Evolutionary conservation across 768 basidiomycete genomes (phyloP), one percentile per base, ranked within the genome.

Genomic region (Piloderma croceum): DNA sequence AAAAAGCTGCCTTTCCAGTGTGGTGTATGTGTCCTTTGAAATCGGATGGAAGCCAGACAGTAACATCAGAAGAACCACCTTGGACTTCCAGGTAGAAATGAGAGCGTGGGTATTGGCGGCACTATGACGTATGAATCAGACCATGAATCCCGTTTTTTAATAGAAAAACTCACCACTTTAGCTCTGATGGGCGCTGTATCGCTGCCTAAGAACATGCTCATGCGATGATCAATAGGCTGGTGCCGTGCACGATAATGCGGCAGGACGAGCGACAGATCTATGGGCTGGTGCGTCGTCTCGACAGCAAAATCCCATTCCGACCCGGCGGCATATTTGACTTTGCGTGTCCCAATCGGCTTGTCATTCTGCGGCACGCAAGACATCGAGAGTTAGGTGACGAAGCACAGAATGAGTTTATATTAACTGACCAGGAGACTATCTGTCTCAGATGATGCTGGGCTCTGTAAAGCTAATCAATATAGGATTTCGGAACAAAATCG

Each of bases 181-280:
- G 83, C 65, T 59, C 81, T 85, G 38, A 84, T 69, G 5, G 77
- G 70, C 12, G 67, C 66, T 3, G 62, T 56, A 10, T 75, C 64
- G 43, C 68, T 71, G 32, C 69, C 69, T 43, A 86, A 57, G 54
- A 77, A 76, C 77, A 88, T 81, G 55, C 73, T 71, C 66, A 88
- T 68, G 29, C 81, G 80, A 59, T 87, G 79, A 29, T 79, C 73
- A 21, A 82, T 58, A 0, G 86, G 85, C 51, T 88, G 83, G 48
- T 76, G 65, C 25, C 76, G 74, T 9, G 86, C 84, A 31, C 86
- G 83, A 53, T 86, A 86, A 53, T 88, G 86, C 2, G 86, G 86
- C 34, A 89, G 67, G 18, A 77, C 72, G 35, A 89, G 73, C 18
- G 80, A 76, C 38, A 83, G 53, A 51, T 88, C 81, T 43, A 86